These are phyloP conservation scores for Suhomyces kilbournensis DNA, from an alignment of 805 yeast genomes.

Conservation along the genomic window DNA sequence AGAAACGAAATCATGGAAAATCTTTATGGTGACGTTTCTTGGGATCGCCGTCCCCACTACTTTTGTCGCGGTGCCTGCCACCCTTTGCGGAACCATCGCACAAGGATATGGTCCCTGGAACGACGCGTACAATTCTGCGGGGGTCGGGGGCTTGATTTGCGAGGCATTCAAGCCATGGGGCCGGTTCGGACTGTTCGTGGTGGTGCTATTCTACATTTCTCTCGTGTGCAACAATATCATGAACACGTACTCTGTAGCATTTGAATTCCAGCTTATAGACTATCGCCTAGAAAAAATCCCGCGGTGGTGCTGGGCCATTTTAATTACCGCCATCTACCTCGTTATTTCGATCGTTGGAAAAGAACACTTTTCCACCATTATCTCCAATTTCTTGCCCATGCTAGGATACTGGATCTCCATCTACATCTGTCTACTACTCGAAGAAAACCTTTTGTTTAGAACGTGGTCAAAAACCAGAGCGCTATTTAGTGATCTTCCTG, in stretches of 20 bases:
- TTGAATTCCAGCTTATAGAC: slow-evolving; percentile 68
- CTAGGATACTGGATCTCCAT: slow-evolving; percentile 88
- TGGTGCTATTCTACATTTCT: slow-evolving; percentile 67
- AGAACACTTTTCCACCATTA: slow-evolving; percentile 64
- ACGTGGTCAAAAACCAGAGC: neutral
- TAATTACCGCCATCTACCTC: slow-evolving; percentile 60
- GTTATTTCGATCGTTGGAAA: slow-evolving; percentile 76
- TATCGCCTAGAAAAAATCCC: slow-evolving; percentile 57
- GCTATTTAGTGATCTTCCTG: slow-evolving; percentile 7
- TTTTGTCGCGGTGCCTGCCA: slow-evolving; percentile 72
- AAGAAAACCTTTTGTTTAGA: slow-evolving; percentile 73
- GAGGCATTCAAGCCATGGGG: slow-evolving; percentile 72
- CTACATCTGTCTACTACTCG: slow-evolving; percentile 66
- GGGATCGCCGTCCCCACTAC: slow-evolving; percentile 52
- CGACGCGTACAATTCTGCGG: slow-evolving; percentile 51
- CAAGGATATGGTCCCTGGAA: slow-evolving; percentile 54
- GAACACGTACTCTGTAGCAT: slow-evolving; percentile 79
- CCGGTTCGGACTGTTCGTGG: slow-evolving; percentile 72
- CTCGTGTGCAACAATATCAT: slow-evolving; percentile 78
- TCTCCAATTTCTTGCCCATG: slow-evolving; percentile 85
- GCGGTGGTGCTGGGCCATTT: slow-evolving; percentile 71
- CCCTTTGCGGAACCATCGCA: slow-evolving; percentile 68
- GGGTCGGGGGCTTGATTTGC: slow-evolving; percentile 74
- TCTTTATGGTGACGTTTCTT: slow-evolving; percentile 27
- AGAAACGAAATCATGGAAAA: slow-evolving; percentile 21